These are phyloP conservation scores for Bryoglossum gracile DNA, from an alignment of 495 filamentous ascomycete species.

Conservation along the genomic window DNA sequence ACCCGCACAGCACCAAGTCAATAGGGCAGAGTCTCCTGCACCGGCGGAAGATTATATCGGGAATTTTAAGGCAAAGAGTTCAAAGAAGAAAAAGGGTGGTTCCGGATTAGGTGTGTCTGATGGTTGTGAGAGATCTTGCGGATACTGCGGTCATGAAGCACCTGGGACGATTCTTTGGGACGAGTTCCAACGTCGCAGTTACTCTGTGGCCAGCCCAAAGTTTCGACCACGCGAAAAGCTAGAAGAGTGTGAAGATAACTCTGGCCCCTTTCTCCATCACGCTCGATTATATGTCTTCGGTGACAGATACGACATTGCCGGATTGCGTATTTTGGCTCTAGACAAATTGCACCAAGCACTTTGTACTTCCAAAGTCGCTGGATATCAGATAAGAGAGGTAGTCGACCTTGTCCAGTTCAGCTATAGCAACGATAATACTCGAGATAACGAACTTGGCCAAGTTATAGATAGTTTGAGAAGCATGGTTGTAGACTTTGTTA, in stretches of 20 bases:
- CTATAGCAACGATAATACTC: constrained; percentile 12
- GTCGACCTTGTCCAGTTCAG: constrained; percentile 11
- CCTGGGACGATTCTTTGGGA: background rate
- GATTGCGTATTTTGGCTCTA: constrained; percentile 4
- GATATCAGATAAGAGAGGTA: background rate
- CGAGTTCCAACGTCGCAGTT: constrained; percentile 4
- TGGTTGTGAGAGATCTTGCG: background rate
- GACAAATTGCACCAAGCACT: constrained; percentile 13
- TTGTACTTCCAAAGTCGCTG: constrained; percentile 1
- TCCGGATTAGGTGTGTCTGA: background rate
- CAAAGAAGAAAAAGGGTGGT: background rate
- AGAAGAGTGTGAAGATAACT: constrained; percentile 6
- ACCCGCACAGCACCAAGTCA: constrained; percentile 14
- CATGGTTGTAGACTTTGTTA: constrained; percentile 9
- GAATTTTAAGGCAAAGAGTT: background rate
- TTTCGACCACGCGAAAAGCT: constrained; percentile 5
- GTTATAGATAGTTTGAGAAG: constrained; percentile 9
- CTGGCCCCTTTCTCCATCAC: constrained; percentile 16
- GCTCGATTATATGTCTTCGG: constrained; percentile 17
- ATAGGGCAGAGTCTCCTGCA: constrained; percentile 7
- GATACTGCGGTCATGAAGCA: background rate
- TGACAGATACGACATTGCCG: constrained; percentile 13
- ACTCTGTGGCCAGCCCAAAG: constrained; percentile 5
- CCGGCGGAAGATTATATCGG: background rate
- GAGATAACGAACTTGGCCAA: constrained; percentile 9